phyloP scores from a whole-genome alignment of 2,329 filamentous ascomycete genomes.

The Allantophomopsis cytisporea region DNA sequence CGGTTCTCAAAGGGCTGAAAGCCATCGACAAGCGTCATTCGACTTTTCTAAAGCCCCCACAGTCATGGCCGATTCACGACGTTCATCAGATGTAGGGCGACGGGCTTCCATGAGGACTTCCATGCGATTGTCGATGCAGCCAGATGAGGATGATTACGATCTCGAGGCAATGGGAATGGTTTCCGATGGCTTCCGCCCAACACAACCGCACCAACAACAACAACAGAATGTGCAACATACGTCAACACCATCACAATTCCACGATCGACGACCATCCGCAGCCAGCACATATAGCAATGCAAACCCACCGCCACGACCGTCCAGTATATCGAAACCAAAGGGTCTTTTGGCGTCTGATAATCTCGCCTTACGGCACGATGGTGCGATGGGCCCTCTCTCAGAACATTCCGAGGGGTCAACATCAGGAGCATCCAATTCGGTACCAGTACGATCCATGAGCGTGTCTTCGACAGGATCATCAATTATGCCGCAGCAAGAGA shows the following conservation, averaged over 20 bases:
- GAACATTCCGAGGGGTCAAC: background rate
- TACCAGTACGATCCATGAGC: background rate
- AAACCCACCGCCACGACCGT: conserved; percentile 25
- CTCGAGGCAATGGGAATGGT: conserved; percentile 31
- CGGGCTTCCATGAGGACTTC: conserved; percentile 20
- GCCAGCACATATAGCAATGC: conserved; percentile 10
- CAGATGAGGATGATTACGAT: conserved; percentile 30
- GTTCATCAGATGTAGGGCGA: background rate
- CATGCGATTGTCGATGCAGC: conserved; percentile 23
- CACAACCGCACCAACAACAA: conserved; percentile 7
- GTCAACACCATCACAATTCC: conserved; percentile 9
- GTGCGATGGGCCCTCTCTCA: conserved; percentile 20
- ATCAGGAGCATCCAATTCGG: background rate
- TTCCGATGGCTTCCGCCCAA: conserved; percentile 36
- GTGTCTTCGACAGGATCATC: background rate
- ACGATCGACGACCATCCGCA: conserved; percentile 9
- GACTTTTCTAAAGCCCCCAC: too few relatives aligned
- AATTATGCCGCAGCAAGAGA: conserved; percentile 23
- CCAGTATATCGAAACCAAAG: conserved; percentile 42
- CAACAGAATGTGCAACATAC: conserved; percentile 6
- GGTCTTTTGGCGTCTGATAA: conserved; percentile 27
- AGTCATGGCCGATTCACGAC: too few relatives aligned
- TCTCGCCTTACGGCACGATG: conserved; percentile 37
- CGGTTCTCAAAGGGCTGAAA: too few relatives aligned
- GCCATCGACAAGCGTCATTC: too few relatives aligned